Evolutionary conservation across 805 yeast genomes (phyloP), one percentile per base, ranked within the genome.

Genomic region (Wickerhamiella slavikovae): DNA sequence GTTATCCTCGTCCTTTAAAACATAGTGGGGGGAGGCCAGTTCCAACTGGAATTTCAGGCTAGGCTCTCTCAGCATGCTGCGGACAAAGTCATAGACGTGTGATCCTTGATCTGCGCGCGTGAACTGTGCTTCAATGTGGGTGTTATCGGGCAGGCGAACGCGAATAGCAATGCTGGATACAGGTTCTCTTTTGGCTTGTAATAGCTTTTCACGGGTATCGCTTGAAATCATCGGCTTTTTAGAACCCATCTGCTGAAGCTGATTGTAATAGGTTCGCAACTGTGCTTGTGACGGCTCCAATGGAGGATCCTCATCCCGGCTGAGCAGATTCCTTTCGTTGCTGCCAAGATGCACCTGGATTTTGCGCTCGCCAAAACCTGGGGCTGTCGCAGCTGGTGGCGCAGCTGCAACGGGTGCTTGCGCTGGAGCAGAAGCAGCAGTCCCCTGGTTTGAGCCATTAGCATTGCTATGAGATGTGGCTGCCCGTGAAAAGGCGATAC

Each of bases 141-240:
- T 54, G 31, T 60, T 57, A 44, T 72, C 76, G 1, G 78, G 77
- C 34, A 73, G 64, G 30, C 63, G 55, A 8, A 72, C 40, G 32
- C 79, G 54, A 2, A 71, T 44, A 5, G 53, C 43, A 29, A 67
- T 59, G 28, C 47, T 26, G 14, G 35, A 33, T 11, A 46, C 32
- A n/a, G 49, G 23, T 36, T 35, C 17, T 25, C 36, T 30, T 43
- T 51, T 36, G 36, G 42, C 33, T 33, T 21, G n/a, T 38, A 42
- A 34, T 34, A 48, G 37, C 40, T 43, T 28, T 35, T 45, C 57
- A 25, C 61, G 55, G 21, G 60, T 43, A 22, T 58, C 48, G 29
- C 50, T 55, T 3, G 69, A 54, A 35, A 62, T 30, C 38, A 62
- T 34, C n/a, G 60, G 61, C 1, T 61, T 46, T 51, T 69, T 60